Evolutionary conservation across 306 rosid species (phyloP).

Genomic region (Pyrus pyrifolia): DNA sequence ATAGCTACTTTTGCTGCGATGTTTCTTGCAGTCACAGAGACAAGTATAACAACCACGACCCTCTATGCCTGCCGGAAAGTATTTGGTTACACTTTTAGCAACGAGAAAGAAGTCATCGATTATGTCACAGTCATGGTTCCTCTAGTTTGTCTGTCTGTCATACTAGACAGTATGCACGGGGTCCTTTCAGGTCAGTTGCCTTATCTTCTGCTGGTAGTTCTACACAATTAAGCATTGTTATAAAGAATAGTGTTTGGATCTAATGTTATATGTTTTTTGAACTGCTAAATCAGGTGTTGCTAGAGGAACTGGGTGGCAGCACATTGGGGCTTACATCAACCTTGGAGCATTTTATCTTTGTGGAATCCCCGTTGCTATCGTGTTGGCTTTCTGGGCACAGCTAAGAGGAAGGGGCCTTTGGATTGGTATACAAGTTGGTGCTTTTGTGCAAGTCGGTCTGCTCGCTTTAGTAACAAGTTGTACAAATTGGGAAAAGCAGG

Average conservation of each 20-base stretch:
- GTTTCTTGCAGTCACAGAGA: conserved; percentile 31
- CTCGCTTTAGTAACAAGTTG: conserved; percentile 44
- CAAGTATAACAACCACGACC: conserved; percentile 23
- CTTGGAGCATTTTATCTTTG: conserved; percentile 64
- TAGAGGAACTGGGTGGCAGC: conserved; percentile 81
- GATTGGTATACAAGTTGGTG: conserved; percentile 62
- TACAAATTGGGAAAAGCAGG: conserved; percentile 57
- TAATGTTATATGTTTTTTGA: background rate
- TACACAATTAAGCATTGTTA: too few species aligned
- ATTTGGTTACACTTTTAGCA: conserved; percentile 53
- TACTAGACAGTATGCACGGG: conserved; percentile 54
- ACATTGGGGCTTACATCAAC: conserved; percentile 55
- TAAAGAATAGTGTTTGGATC: background rate
- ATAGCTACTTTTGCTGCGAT: conserved; percentile 39
- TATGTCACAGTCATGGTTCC: conserved; percentile 67
- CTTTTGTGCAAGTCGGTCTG: conserved; percentile 34
- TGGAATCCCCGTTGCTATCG: conserved; percentile 59
- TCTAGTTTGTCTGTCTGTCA: conserved; percentile 39
- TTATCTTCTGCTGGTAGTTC: too few species aligned
- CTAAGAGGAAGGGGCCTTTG: conserved; percentile 59
- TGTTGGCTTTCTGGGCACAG: conserved; percentile 39
- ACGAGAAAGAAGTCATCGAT: conserved; percentile 54
- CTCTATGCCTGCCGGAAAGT: conserved; percentile 37
- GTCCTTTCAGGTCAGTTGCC: conserved; percentile 41
- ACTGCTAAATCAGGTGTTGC: conserved; percentile 39